phyloP scores from a whole-genome alignment of 805 yeast species.

The Metschnikowia borealis region DNA sequence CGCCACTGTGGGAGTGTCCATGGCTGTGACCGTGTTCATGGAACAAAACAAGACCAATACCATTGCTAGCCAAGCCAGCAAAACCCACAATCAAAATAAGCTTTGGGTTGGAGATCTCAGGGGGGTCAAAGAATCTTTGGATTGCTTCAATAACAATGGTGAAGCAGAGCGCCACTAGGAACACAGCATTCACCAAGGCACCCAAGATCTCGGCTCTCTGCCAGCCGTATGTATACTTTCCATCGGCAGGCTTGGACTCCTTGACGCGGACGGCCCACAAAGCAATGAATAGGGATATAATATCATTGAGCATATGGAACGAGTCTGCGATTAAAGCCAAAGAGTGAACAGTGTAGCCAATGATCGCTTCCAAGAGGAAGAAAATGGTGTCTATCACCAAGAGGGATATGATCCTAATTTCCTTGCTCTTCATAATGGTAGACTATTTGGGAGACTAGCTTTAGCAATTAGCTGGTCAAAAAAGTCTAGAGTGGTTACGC shows the following conservation, averaged over 20 bases:
- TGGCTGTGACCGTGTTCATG: slow-evolving; percentile 62
- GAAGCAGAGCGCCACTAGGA: slow-evolving; percentile 85
- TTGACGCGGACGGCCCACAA: slow-evolving; percentile 96
- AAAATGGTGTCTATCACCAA: slow-evolving; percentile 74
- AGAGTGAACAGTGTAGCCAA: slow-evolving; percentile 90
- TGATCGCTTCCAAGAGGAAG: slow-evolving; percentile 78
- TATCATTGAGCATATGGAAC: slow-evolving; percentile 96
- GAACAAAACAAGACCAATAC: slow-evolving; percentile 80
- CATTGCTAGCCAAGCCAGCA: slow-evolving; percentile 78
- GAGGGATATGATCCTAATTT: slow-evolving; percentile 66
- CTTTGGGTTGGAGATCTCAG: slow-evolving; percentile 73
- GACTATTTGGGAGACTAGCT: background rate
- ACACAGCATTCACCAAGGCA: slow-evolving; percentile 91
- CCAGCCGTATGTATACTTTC: slow-evolving; percentile 95
- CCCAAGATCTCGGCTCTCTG: slow-evolving; percentile 96
- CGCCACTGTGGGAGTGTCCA: slow-evolving; percentile 16
- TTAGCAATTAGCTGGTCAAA: background rate
- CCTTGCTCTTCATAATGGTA: slow-evolving; percentile 47
- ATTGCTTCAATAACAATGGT: slow-evolving; percentile 90
- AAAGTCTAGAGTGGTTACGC: background rate
- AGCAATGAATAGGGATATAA: slow-evolving; percentile 83
- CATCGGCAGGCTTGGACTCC: slow-evolving; percentile 73
- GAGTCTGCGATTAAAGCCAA: slow-evolving; percentile 94
- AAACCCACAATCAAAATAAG: slow-evolving; percentile 77
- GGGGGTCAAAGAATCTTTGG: slow-evolving; percentile 82